These are phyloP conservation scores for Mucor circinelloides DNA, from an alignment of 371 early-diverging fungal species.

Conservation along the genomic window DNA sequence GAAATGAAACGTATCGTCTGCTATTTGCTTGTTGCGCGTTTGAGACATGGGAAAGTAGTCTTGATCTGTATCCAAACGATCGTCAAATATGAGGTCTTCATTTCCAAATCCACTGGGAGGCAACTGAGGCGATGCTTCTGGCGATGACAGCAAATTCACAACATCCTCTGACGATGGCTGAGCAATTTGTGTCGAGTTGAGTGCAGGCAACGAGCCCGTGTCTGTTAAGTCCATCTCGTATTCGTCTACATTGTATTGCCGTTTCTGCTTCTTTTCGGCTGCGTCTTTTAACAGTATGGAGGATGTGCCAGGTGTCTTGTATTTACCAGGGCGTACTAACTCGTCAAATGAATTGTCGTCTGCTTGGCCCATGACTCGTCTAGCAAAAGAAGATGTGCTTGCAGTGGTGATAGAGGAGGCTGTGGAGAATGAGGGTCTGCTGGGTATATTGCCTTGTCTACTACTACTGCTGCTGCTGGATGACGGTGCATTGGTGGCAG, in stretches of 20 bases:
- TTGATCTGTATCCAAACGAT: neutral
- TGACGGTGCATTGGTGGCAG: neutral
- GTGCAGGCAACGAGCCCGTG: neutral
- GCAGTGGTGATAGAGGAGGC: neutral
- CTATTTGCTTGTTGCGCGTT: neutral
- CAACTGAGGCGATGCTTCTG: conserved; percentile 7
- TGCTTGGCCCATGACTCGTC: neutral
- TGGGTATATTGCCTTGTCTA: neutral
- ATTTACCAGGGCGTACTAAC: neutral
- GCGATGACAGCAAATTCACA: conserved; percentile 18
- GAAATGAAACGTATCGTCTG: conserved; percentile 23
- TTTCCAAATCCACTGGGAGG: neutral
- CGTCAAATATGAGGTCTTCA: neutral
- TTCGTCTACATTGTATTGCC: conserved; percentile 6
- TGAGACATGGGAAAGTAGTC: conserved; percentile 22
- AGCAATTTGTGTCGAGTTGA: neutral
- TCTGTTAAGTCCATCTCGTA: conserved; percentile 3
- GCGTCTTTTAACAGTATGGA: neutral
- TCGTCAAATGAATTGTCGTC: neutral
- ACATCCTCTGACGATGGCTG: neutral
- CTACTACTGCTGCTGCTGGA: neutral
- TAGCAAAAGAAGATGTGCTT: neutral
- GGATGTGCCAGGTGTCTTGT: neutral
- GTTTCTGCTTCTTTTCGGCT: neutral
- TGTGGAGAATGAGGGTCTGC: neutral